phyloP scores from a whole-genome alignment of 2,329 filamentous ascomycete species.

The Fusarium stilboides region DNA sequence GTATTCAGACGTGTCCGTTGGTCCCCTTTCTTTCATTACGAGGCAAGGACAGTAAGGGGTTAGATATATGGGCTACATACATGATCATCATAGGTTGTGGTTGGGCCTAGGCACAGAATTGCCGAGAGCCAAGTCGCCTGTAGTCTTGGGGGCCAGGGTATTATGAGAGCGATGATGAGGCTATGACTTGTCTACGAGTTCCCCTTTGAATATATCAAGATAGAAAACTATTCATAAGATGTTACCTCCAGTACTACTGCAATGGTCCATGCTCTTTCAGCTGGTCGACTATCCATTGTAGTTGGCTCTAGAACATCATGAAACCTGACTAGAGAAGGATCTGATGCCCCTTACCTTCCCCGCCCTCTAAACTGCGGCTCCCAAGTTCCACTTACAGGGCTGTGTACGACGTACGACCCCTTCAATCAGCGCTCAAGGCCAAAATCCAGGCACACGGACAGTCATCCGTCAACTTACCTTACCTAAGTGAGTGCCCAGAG shows the following conservation, averaged over 20 bases:
- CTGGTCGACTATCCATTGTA: constrained; percentile 3
- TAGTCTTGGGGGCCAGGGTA: neutral
- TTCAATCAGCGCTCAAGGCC: constrained; percentile 40
- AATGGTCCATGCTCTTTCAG: neutral
- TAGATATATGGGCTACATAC: constrained; percentile 3
- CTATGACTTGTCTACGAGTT: neutral
- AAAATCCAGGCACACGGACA: constrained; percentile 23
- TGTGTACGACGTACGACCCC: constrained; percentile 41
- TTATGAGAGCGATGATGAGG: constrained; percentile 1
- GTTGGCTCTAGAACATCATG: constrained; percentile 44
- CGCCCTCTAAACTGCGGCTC: constrained; percentile 36
- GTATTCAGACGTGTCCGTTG: neutral
- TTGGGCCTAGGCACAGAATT: constrained; percentile 29
- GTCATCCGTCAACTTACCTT: constrained; percentile 22
- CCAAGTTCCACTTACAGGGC: constrained; percentile 47
- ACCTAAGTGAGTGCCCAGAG: constrained; percentile 17
- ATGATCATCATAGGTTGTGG: constrained; percentile 2
- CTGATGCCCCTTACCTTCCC: constrained; percentile 25
- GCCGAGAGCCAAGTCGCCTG: constrained; percentile 34
- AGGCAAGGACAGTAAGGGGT: neutral
- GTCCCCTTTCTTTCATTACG: neutral
- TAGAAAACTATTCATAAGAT: neutral
- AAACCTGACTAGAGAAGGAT: constrained; percentile 39
- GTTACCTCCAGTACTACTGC: constrained; percentile 19
- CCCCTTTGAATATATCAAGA: neutral